Percentiles rank a stretch among this genome's conserved stretches.
These are phyloP conservation scores for Ophiostoma perfectum DNA, from an alignment of 2,329 filamentous ascomycete genomes.

Conservation along the genomic window DNA sequence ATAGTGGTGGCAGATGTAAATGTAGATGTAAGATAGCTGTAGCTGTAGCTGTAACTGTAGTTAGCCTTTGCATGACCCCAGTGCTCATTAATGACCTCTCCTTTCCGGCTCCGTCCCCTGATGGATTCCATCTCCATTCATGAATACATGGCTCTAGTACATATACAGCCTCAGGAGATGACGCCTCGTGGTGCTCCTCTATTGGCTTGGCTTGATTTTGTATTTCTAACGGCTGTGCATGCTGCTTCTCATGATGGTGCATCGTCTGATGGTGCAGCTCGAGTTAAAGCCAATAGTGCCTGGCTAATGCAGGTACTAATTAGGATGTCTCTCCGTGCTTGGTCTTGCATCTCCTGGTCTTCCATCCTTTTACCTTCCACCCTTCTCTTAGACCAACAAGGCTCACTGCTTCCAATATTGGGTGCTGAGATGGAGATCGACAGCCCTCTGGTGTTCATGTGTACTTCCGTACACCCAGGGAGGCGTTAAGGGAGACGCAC, in stretches of 20 bases:
- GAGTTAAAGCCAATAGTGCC: background rate
- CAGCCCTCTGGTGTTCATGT: slow-evolving; percentile 3
- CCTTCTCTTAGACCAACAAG: background rate
- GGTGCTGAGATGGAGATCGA: background rate
- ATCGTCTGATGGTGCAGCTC: background rate
- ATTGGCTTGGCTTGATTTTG: background rate
- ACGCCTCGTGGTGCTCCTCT: background rate
- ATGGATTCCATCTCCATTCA: background rate
- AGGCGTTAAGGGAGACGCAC: background rate
- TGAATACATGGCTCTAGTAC: background rate
- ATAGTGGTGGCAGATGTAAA: background rate
- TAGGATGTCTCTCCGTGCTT: background rate
- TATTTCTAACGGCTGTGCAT: background rate
- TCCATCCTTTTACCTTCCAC: too few species aligned
- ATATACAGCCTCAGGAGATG: too few species aligned
- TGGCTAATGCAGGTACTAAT: background rate
- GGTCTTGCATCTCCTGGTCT: too few species aligned
- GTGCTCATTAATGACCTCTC: too few species aligned
- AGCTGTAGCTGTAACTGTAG: background rate
- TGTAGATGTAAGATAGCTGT: background rate
- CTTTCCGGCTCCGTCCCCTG: too few species aligned
- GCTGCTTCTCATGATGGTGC: background rate
- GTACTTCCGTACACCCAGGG: background rate
- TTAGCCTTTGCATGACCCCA: background rate
- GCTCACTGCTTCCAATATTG: background rate